phyloP scores from a whole-genome alignment of 2,329 filamentous ascomycete genomes.

The Hypoxylon sp. region DNA sequence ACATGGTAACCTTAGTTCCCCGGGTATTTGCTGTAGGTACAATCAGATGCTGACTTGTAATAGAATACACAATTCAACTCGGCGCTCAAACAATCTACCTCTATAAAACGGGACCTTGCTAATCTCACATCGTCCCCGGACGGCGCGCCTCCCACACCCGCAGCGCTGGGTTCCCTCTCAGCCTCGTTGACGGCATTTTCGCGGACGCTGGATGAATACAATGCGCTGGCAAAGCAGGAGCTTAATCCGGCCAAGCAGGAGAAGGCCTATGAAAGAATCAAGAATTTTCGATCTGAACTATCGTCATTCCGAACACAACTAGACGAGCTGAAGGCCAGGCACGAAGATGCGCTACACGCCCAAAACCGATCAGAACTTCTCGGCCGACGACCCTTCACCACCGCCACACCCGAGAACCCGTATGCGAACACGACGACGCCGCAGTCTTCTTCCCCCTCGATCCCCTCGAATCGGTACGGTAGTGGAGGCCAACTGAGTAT shows the following conservation, averaged over 20 bases:
- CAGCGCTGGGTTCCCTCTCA: slow-evolving; percentile 74
- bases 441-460: slow-evolving; percentile 54
- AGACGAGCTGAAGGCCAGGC: slow-evolving; percentile 80
- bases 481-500: slow-evolving; percentile 59
- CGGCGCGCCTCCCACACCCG: slow-evolving; percentile 70
- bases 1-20: slow-evolving; percentile 25
- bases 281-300: slow-evolving; percentile 87
- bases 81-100: slow-evolving; percentile 86
- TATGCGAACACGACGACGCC: slow-evolving; percentile 73
- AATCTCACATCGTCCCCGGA: slow-evolving; percentile 68
- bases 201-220: slow-evolving; percentile 94
- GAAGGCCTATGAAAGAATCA: slow-evolving; percentile 87
- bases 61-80: slow-evolving; percentile 90
- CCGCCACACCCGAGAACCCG: slow-evolving; percentile 87
- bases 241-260: slow-evolving; percentile 92
- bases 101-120: slow-evolving; percentile 83
- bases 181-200: slow-evolving; percentile 80
- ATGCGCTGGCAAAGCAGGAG: slow-evolving; percentile 86
- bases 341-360: slow-evolving; percentile 79
- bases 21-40: no score
- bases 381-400: slow-evolving; percentile 86
- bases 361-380: slow-evolving; percentile 84
- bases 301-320: slow-evolving; percentile 84
- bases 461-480: slow-evolving; percentile 61
- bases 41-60: not conserved